Evolutionary conservation across 1,139 yeast genomes (phyloP).

Genomic region (Hanseniaspora gamundiae): DNA sequence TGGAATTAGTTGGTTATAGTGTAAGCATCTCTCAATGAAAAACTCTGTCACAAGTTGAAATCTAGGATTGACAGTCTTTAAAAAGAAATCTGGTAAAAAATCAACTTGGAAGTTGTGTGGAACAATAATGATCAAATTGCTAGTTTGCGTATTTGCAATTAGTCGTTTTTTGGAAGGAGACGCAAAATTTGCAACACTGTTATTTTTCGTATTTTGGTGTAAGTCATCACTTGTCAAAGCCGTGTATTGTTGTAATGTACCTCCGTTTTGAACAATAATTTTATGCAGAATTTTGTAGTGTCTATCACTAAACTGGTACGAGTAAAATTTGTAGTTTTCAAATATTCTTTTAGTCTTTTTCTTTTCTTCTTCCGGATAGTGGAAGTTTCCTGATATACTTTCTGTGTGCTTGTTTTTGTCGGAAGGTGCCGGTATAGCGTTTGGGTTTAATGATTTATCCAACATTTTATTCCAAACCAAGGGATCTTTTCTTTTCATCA

Average conservation of each 20-base stretch:
- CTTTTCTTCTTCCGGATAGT: not conserved
- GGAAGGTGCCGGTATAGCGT: not conserved
- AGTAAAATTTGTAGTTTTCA: not conserved
- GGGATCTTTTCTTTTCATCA: not conserved
- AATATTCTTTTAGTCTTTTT: not conserved
- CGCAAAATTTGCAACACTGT: not conserved
- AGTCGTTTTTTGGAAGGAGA: not conserved
- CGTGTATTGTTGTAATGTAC: not conserved
- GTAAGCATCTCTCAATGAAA: conserved; percentile 71
- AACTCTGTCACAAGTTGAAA: conserved; percentile 51
- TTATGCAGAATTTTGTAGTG: not conserved
- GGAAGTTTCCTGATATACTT: too few relatives aligned
- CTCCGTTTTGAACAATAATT: not conserved
- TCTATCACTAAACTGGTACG: not conserved
- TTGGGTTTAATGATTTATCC: not conserved
- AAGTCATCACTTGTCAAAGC: not conserved
- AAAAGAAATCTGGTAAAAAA: not conserved
- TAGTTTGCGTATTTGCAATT: not conserved
- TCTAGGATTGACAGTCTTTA: not conserved
- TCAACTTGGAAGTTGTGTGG: conserved; percentile 1
- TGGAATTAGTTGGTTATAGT: conserved; percentile 37
- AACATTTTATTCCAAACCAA: not conserved
- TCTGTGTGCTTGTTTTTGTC: too few relatives aligned
- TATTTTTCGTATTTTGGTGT: not conserved
- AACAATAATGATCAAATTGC: not conserved